These are phyloP conservation scores for Scutellaria minor DNA, from an alignment of 257 asterid species.

Conservation along the genomic window DNA sequence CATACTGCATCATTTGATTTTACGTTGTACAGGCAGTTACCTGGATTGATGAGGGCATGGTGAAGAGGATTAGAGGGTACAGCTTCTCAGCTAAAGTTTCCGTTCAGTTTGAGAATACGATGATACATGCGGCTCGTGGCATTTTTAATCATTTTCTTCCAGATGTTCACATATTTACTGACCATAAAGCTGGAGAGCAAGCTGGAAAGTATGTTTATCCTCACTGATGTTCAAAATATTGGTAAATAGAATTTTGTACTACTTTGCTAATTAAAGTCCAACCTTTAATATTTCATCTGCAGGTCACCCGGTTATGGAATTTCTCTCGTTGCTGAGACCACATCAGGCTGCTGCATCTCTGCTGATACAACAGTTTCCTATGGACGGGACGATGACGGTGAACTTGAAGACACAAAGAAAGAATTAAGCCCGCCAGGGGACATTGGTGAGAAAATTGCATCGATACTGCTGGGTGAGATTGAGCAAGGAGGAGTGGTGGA, in stretches of 20 bases:
- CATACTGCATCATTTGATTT: constrained; percentile 13
- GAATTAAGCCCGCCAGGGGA: constrained; percentile 70
- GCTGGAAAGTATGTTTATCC: constrained; percentile 76
- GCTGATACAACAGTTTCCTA: constrained; percentile 70
- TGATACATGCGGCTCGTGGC: constrained; percentile 91
- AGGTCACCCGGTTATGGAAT: constrained; percentile 97
- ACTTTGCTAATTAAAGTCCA: neutral
- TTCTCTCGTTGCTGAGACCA: constrained; percentile 82
- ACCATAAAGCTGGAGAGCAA: constrained; percentile 77
- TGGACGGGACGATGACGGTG: constrained; percentile 55
- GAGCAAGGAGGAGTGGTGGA: constrained; percentile 98
- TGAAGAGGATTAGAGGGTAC: constrained; percentile 85
- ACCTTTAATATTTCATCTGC: constrained; percentile 30
- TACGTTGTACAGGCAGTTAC: constrained; percentile 59
- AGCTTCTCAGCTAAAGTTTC: constrained; percentile 87
- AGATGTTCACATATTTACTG: constrained; percentile 80
- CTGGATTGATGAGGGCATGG: constrained; percentile 96
- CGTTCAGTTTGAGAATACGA: constrained; percentile 75
- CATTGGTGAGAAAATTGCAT: constrained; percentile 70
- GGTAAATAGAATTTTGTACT: neutral
- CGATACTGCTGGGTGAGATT: constrained; percentile 65
- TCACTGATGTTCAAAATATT: neutral
- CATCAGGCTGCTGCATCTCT: constrained; percentile 82
- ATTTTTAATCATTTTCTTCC: constrained; percentile 75
- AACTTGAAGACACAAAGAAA: constrained; percentile 58